Conservation (phyloP, 495 filamentous ascomycete species). For the Aspergillus mulundensis region DNA sequence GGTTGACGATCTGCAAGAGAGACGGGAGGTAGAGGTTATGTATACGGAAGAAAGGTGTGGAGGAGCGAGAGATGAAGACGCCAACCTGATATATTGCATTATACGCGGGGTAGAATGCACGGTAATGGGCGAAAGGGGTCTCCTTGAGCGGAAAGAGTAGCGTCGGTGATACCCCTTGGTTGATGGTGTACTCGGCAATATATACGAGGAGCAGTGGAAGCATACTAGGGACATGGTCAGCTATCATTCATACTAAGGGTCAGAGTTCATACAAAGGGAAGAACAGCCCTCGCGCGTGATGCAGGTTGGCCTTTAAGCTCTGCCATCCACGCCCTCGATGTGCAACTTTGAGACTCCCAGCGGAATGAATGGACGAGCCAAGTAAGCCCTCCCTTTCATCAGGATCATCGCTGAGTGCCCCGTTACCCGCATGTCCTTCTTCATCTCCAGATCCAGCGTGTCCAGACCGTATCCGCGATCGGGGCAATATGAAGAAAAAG, state of each 20-base stretch:
- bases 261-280: constrained; percentile 59
- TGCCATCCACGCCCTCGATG: constrained; percentile 21
- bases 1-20: constrained; percentile 76
- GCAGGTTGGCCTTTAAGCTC: constrained; percentile 46
- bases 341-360: constrained; percentile 20
- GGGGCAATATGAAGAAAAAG: constrained; percentile 78
- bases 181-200: constrained; percentile 93
- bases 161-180: constrained; percentile 86
- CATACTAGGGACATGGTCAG: constrained; percentile 58
- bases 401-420: constrained; percentile 27
- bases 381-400: constrained; percentile 39
- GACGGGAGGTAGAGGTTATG: constrained; percentile 77
- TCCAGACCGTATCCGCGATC: constrained; percentile 45
- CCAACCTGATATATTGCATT: constrained; percentile 88
- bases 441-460: constrained; percentile 35
- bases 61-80: constrained; percentile 90
- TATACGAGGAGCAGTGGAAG: constrained; percentile 88
- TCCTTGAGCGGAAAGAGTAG: constrained; percentile 75
- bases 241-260: background rate
- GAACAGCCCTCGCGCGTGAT: constrained; percentile 52
- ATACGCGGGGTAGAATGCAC: constrained; percentile 92
- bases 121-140: constrained; percentile 74
- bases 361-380: constrained; percentile 24
- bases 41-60: constrained; percentile 78
- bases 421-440: constrained; percentile 36